phyloP scores from a whole-genome alignment of 305 asterid species.

The Lippia alba region DNA sequence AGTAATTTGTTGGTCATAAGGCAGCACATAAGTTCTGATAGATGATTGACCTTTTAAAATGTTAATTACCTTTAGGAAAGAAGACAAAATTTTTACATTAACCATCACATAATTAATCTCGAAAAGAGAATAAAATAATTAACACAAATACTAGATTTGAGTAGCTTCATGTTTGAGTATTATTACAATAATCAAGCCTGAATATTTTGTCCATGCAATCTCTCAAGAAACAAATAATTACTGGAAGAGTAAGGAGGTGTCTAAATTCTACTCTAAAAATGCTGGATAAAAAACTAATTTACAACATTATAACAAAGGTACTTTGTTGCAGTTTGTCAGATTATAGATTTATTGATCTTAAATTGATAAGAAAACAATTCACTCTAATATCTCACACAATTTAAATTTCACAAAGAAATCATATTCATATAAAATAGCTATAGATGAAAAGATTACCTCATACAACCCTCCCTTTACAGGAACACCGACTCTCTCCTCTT shows the following conservation, averaged over 20 bases:
- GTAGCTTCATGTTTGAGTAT: constrained; percentile 1
- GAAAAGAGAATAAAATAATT: neutral
- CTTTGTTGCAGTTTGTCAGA: neutral
- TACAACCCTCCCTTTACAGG: constrained; percentile 97
- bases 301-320: neutral
- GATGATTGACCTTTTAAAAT: neutral
- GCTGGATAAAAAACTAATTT: neutral
- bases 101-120: constrained; percentile 1
- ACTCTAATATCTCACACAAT: constrained; percentile 16
- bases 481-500: constrained; percentile 97
- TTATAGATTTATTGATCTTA: neutral
- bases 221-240: neutral
- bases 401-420: constrained; percentile 5
- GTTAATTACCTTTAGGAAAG: neutral
- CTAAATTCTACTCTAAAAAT: constrained; percentile 10
- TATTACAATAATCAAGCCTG: neutral
- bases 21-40: neutral
- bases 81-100: neutral
- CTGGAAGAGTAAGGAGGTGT: neutral
- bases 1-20: neutral
- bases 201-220: neutral
- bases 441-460: constrained; percentile 61
- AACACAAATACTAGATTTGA: neutral
- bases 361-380: constrained; percentile 1
- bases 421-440: constrained; percentile 23